phyloP scores from a whole-genome alignment of 306 rosid genomes.

The Cercis canadensis region DNA sequence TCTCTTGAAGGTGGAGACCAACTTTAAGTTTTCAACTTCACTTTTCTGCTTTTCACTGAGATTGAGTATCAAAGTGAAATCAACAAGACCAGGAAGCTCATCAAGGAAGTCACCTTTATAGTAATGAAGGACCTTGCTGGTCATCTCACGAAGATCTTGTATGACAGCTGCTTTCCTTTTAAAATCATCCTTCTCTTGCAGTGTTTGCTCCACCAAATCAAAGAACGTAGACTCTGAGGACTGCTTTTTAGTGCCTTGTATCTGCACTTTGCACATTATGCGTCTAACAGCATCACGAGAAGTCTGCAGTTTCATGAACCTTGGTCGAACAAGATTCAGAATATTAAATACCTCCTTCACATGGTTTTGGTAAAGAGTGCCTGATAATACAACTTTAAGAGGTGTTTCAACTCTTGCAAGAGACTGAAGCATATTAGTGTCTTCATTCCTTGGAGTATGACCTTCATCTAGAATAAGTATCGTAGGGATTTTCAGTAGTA shows the following conservation, averaged over 20 bases:
- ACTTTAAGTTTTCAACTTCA: conserved; percentile 47
- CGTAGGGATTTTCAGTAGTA: conserved; percentile 56
- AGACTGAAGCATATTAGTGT: conserved; percentile 57
- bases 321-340: conserved; percentile 63
- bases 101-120: conserved; percentile 69
- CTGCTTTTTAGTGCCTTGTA: conserved; percentile 49
- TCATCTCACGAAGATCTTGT: conserved; percentile 66
- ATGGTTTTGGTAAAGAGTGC: conserved; percentile 66
- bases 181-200: conserved; percentile 60
- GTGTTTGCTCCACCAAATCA: conserved; percentile 60
- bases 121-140: conserved; percentile 63
- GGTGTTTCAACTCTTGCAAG: conserved; percentile 60
- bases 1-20: conserved; percentile 49
- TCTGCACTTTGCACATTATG: conserved; percentile 58
- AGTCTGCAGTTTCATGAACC: conserved; percentile 51
- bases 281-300: conserved; percentile 63
- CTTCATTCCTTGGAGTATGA: conserved; percentile 66
- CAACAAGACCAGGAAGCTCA: conserved; percentile 67
- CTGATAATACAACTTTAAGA: conserved; percentile 62
- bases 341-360: conserved; percentile 68
- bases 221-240: conserved; percentile 49
- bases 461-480: conserved; percentile 67
- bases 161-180: conserved; percentile 58
- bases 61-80: conserved; percentile 60
- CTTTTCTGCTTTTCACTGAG: conserved; percentile 53